Evolutionary conservation across 2,329 filamentous ascomycete species (phyloP).

Genomic region (Cladobotryum protrusum): DNA sequence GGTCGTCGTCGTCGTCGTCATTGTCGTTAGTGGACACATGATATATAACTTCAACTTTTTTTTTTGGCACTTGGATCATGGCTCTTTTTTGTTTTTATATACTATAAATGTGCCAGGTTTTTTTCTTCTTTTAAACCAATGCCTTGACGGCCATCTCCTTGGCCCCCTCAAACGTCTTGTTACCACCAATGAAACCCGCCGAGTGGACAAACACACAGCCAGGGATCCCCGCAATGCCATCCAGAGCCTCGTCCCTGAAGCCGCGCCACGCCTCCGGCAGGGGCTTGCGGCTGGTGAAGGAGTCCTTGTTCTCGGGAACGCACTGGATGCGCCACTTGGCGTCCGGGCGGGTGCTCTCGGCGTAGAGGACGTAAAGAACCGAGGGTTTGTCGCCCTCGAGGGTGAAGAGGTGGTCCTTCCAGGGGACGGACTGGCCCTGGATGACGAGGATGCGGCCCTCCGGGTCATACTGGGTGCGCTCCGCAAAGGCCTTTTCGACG

Average conservation of each 20-base stretch:
- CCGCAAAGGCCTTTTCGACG: conserved; percentile 69
- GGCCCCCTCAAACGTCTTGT: conserved; percentile 83
- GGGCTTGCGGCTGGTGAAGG: conserved; percentile 87
- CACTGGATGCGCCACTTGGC: conserved; percentile 92
- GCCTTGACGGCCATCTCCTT: conserved; percentile 79
- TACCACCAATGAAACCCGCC: conserved; percentile 91
- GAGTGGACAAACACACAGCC: conserved; percentile 92
- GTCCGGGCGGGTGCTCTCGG: conserved; percentile 67
- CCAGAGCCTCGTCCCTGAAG: conserved; percentile 78
- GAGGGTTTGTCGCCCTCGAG: conserved; percentile 58
- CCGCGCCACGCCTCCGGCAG: conserved; percentile 90
- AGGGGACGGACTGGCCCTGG: conserved; percentile 70
- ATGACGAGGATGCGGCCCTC: conserved; percentile 78
- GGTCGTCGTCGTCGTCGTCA: too few species aligned
- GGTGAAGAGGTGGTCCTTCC: conserved; percentile 93
- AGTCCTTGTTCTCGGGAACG: conserved; percentile 77
- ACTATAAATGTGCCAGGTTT: not conserved
- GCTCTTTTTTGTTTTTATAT: too few species aligned
- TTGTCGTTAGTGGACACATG: too few species aligned
- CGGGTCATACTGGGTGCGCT: conserved; percentile 61
- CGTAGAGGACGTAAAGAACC: conserved; percentile 85
- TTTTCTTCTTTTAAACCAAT: conserved; percentile 32
- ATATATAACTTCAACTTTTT: too few species aligned
- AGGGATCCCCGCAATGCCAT: conserved; percentile 59
- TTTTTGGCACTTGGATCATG: too few species aligned